These are phyloP conservation scores for Wickerhamiella dianesei DNA, from an alignment of 805 yeast species.

Conservation along the genomic window DNA sequence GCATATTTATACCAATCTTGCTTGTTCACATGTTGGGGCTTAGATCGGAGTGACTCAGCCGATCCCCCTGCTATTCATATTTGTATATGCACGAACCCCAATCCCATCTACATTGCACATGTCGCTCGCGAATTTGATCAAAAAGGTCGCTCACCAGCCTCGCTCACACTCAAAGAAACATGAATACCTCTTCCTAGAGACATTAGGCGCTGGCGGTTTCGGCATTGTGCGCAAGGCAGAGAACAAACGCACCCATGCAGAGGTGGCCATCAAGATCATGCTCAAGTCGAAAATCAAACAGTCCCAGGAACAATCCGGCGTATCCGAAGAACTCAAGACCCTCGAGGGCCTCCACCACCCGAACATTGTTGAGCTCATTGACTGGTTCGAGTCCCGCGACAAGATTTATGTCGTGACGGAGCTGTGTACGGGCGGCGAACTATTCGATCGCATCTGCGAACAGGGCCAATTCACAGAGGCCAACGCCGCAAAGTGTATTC, in stretches of 20 bases:
- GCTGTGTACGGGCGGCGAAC: constrained; percentile 90
- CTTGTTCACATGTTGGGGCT: too few species aligned
- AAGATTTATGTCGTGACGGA: constrained; percentile 90
- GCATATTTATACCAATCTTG: too few species aligned
- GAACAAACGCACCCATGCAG: constrained; percentile 37
- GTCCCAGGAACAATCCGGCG: constrained; percentile 44
- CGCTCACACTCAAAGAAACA: constrained; percentile 50
- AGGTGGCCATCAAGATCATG: constrained; percentile 83
- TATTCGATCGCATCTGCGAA: constrained; percentile 72
- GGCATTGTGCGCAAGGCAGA: constrained; percentile 82
- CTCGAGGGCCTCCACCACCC: constrained; percentile 61
- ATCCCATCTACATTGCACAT: constrained; percentile 2
- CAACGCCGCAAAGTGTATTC: constrained; percentile 66
- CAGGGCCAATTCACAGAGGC: constrained; percentile 77
- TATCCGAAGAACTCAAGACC: constrained; percentile 63
- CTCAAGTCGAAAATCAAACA: constrained; percentile 74
- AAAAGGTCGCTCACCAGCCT: constrained; percentile 61
- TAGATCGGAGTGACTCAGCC: not conserved
- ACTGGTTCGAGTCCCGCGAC: constrained; percentile 88
- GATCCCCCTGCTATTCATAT: not conserved
- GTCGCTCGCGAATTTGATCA: constrained; percentile 23
- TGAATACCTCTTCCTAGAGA: constrained; percentile 62
- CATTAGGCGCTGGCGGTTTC: constrained; percentile 89
- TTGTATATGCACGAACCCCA: not conserved
- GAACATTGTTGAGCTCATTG: constrained; percentile 77